Evolutionary conservation across 768 basidiomycete genomes (phyloP).

Genomic region (Boletus huronensis): DNA sequence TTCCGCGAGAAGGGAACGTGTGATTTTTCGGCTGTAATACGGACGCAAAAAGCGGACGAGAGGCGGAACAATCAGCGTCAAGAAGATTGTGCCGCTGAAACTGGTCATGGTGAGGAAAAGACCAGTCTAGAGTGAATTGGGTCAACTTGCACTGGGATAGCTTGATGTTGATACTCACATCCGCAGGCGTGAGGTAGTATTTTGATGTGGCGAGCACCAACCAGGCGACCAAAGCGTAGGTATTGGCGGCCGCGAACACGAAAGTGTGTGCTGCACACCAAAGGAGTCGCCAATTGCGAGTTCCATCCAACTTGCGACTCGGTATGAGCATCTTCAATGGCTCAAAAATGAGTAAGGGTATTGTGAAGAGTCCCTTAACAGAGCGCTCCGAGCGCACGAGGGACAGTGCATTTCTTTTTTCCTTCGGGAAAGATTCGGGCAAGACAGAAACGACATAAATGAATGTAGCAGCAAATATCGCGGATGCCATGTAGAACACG

Average conservation of each 20-base stretch:
- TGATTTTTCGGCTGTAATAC: constrained; percentile 14
- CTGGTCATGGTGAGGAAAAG: constrained; percentile 20
- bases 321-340: constrained; percentile 27
- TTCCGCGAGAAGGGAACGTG: not conserved
- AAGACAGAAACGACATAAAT: constrained; percentile 25
- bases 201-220: constrained; percentile 25
- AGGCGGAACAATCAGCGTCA: constrained; percentile 19
- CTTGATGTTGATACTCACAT: constrained; percentile 12
- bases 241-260: constrained; percentile 14
- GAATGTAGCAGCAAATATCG: constrained; percentile 13
- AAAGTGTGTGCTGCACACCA: constrained; percentile 29
- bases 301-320: constrained; percentile 11
- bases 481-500: constrained; percentile 20
- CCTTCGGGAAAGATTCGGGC: constrained; percentile 31
- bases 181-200: constrained; percentile 26
- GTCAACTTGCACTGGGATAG: not conserved
- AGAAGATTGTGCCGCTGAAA: constrained; percentile 14
- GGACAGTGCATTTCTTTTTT: constrained; percentile 19
- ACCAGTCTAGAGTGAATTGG: constrained; percentile 22
- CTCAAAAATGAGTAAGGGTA: constrained; percentile 14
- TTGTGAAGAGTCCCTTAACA: not conserved
- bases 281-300: constrained; percentile 29
- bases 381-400: constrained; percentile 1
- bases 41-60: constrained; percentile 29
- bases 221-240: constrained; percentile 16